These are phyloP conservation scores for Colletotrichum chrysophilum DNA, from an alignment of 2,329 filamentous ascomycete species.

Conservation along the genomic window DNA sequence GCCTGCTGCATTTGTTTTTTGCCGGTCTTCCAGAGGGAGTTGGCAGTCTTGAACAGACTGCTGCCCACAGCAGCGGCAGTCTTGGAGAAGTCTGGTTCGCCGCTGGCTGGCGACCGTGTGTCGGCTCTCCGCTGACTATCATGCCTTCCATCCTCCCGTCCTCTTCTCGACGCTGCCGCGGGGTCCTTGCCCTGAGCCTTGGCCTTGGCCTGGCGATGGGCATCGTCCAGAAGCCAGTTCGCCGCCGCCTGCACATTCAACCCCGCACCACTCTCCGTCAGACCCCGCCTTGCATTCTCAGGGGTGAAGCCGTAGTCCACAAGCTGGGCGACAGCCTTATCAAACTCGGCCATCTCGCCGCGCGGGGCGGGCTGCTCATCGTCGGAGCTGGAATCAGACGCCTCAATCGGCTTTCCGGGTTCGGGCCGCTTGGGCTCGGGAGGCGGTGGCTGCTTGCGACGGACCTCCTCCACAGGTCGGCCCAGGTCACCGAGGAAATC, in stretches of 20 bases:
- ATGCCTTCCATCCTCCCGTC: conserved; percentile 35
- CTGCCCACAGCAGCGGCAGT: conserved; percentile 82
- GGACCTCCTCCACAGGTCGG: conserved; percentile 69
- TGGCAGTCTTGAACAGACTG: conserved; percentile 90
- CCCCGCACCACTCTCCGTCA: conserved; percentile 81
- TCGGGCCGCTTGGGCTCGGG: conserved; percentile 45
- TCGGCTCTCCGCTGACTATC: conserved; percentile 42
- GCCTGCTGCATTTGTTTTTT: conserved; percentile 94
- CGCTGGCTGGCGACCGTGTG: conserved; percentile 58
- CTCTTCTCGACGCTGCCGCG: conserved; percentile 43
- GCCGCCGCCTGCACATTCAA: conserved; percentile 86
- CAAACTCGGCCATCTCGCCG: conserved; percentile 52
- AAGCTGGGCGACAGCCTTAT: conserved; percentile 84
- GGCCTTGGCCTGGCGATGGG: conserved; percentile 81
- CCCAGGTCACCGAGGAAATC: conserved; percentile 70
- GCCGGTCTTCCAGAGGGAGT: conserved; percentile 92
- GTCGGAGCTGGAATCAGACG: conserved; percentile 50
- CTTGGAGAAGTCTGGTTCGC: conserved; percentile 78
- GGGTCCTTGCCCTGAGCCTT: conserved; percentile 64
- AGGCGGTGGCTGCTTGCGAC: conserved; percentile 47
- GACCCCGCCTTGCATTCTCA: conserved; percentile 80
- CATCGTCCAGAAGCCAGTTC: conserved; percentile 88
- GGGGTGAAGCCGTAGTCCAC: conserved; percentile 94
- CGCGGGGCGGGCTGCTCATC: conserved; percentile 40
- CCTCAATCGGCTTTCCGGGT: conserved; percentile 62